A percentile compares a stretch with the other conserved stretches of the same genome.
Conservation (phyloP, 2,329 filamentous ascomycete species). For the Pseudocercospora pini-densiflorae region DNA sequence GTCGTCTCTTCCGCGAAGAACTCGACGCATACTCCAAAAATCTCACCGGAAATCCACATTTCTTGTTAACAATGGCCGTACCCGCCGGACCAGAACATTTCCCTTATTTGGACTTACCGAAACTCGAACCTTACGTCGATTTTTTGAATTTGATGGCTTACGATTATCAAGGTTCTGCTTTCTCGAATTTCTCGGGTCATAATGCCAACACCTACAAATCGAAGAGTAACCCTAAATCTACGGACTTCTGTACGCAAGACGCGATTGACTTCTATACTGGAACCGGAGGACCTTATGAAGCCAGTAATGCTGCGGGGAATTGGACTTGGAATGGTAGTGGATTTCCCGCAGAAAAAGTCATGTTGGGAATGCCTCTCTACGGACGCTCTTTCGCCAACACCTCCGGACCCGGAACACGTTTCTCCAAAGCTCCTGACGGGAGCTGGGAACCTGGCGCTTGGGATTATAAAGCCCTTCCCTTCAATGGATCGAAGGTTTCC, state of each 20-base stretch:
- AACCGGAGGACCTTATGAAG: slow-evolving; percentile 41
- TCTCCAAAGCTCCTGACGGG: slow-evolving; percentile 72
- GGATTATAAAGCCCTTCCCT: slow-evolving; percentile 60
- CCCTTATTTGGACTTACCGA: slow-evolving; percentile 43
- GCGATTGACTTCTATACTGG: slow-evolving; percentile 72
- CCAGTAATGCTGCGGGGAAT: neutral
- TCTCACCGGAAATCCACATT: slow-evolving; percentile 39
- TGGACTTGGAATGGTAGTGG: neutral
- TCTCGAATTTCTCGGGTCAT: slow-evolving; percentile 63
- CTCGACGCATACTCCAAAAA: slow-evolving; percentile 44
- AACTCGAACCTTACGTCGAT: slow-evolving; percentile 47
- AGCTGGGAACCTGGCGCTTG: slow-evolving; percentile 83
- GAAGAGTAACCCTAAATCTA: slow-evolving; percentile 60
- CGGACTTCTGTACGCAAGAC: slow-evolving; percentile 74
- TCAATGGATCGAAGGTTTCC: slow-evolving; percentile 60
- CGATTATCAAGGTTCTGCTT: slow-evolving; percentile 64
- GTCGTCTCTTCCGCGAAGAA: slow-evolving; percentile 39
- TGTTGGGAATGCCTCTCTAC: slow-evolving; percentile 89
- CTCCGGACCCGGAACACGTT: slow-evolving; percentile 70
- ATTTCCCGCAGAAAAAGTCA: slow-evolving; percentile 71
- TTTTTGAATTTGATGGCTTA: slow-evolving; percentile 56
- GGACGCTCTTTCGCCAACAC: slow-evolving; percentile 83
- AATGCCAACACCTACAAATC: slow-evolving; percentile 75
- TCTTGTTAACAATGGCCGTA: slow-evolving; percentile 49
- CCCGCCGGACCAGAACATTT: slow-evolving; percentile 49